Evolutionary conservation across 2,329 filamentous ascomycete genomes (phyloP).

Genomic region (Pestalotiopsis sp.): DNA sequence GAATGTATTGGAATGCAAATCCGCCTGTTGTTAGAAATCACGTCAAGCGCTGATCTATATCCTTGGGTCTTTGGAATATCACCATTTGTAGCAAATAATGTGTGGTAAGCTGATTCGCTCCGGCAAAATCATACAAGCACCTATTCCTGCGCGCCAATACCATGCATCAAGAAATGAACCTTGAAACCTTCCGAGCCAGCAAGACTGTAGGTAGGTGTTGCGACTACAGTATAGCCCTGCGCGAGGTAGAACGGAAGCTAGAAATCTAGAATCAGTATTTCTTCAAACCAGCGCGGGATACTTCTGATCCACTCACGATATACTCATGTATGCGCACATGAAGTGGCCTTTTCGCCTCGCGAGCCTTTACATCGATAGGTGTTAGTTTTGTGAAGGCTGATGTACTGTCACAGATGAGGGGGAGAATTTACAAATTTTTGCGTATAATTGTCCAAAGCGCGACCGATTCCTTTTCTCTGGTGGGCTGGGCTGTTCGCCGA

Average conservation of each 20-base stretch:
- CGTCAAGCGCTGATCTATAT: no score
- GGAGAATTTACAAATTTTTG: background rate
- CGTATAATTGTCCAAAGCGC: background rate
- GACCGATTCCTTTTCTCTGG: background rate
- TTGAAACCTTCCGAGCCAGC: background rate
- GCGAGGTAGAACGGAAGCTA: conserved; percentile 4
- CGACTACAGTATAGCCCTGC: background rate
- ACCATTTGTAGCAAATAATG: no score
- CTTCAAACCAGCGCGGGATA: background rate
- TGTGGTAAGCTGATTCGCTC: no score
- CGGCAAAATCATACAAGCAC: background rate
- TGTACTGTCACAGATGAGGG: background rate
- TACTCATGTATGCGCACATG: conserved; percentile 8
- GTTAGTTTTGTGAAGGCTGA: background rate
- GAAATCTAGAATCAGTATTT: background rate
- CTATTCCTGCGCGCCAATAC: background rate
- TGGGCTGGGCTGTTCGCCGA: background rate
- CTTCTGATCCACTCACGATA: background rate
- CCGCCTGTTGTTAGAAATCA: no score
- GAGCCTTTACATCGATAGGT: background rate
- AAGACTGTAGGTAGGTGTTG: background rate
- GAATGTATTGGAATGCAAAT: no score
- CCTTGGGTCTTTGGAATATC: no score
- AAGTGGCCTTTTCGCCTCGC: background rate
- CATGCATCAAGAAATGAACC: conserved; percentile 7